These are phyloP conservation scores for Pseudofabraea citricarpa DNA, from an alignment of 2,329 filamentous ascomycete species.

Conservation along the genomic window DNA sequence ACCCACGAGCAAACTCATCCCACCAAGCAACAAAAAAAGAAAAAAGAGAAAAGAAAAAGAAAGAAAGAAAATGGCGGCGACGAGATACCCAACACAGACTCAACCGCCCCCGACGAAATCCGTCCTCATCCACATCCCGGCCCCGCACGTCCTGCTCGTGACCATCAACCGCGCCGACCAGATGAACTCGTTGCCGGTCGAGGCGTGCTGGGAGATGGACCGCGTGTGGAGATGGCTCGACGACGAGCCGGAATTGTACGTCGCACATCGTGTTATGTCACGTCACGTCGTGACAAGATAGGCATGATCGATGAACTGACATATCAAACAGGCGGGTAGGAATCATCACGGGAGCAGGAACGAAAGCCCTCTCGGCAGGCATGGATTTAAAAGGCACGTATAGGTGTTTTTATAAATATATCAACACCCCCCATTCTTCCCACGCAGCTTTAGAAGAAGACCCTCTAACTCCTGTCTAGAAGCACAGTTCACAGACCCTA, in stretches of 20 bases:
- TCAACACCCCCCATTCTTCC: background rate
- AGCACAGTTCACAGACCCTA: background rate
- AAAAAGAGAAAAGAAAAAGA: background rate
- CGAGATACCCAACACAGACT: background rate
- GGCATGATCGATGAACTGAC: background rate
- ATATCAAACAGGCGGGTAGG: constrained; percentile 31
- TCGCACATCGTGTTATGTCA: no score
- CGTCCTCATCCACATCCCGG: constrained; percentile 38
- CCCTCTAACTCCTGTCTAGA: background rate
- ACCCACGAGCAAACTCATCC: no score
- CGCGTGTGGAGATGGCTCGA: constrained; percentile 49
- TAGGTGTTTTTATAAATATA: background rate
- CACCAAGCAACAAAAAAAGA: no score
- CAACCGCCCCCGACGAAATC: constrained; percentile 15
- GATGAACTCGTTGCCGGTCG: constrained; percentile 40
- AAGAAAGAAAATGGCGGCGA: background rate
- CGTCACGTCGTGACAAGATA: no score
- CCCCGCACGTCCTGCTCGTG: constrained; percentile 42
- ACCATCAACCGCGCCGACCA: constrained; percentile 45
- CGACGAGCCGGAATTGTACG: constrained; percentile 36
- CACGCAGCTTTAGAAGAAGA: background rate
- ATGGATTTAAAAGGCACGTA: constrained; percentile 42
- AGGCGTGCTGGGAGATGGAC: constrained; percentile 43
- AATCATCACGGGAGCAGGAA: constrained; percentile 46
- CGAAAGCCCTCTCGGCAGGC: constrained; percentile 50